Evolutionary conservation across 2,329 filamentous ascomycete species (phyloP).

Genomic region (Drechslerella coelobrocha): DNA sequence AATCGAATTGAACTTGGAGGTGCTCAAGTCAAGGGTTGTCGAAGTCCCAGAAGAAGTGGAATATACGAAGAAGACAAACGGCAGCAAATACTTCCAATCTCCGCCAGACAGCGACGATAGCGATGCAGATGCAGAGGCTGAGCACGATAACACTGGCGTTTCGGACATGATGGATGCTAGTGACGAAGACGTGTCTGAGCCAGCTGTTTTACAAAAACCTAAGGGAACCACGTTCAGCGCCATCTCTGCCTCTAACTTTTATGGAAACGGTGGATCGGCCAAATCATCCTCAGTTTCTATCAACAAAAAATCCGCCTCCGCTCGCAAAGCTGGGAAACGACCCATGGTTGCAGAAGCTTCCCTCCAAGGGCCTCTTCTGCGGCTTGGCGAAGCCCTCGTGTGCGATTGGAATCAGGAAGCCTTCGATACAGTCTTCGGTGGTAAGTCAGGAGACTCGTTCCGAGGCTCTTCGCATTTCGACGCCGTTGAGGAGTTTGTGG

Average conservation of each 20-base stretch:
- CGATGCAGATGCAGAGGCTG: constrained; percentile 60
- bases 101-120: constrained; percentile 51
- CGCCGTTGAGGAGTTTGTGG: constrained; percentile 60
- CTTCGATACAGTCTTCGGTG: constrained; percentile 73
- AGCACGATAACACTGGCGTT: constrained; percentile 62
- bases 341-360: constrained; percentile 3
- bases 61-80: constrained; percentile 36
- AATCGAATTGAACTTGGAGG: constrained; percentile 60
- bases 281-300: constrained; percentile 2
- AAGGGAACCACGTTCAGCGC: constrained; percentile 13
- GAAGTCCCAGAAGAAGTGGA: constrained; percentile 32
- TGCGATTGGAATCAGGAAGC: constrained; percentile 81
- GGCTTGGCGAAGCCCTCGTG: constrained; percentile 81
- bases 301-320: constrained; percentile 24
- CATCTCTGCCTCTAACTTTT: constrained; percentile 30
- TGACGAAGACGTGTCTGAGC: constrained; percentile 60
- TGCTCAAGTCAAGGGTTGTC: constrained; percentile 45
- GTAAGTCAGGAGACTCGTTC: constrained; percentile 56
- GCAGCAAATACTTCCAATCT: constrained; percentile 36
- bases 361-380: constrained; percentile 69
- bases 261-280: constrained; percentile 28
- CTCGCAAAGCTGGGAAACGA: constrained; percentile 29
- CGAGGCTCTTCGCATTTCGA: constrained; percentile 49
- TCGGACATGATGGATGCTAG: constrained; percentile 55
- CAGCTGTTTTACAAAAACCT: constrained; percentile 18